Base-by-base conservation (phyloP, 1,284 basidiomycete genomes). In the Taiwanofungus camphoratus region DNA sequence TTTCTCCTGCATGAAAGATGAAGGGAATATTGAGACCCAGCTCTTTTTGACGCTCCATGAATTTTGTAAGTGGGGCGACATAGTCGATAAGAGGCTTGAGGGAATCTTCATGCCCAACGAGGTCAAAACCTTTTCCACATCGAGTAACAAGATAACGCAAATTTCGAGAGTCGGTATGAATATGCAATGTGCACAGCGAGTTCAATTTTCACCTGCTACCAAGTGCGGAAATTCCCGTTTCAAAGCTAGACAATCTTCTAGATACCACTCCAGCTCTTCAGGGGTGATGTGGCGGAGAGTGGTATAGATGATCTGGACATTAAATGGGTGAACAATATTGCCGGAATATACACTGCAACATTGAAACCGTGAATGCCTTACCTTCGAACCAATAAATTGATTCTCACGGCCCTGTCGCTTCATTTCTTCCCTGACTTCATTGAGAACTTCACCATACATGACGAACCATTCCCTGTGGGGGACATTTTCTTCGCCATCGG, bases 1-100 rank as follows among this genome's bases (percentile, higher is more conserved):
- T 89, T 62, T 89, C 85, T 24, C 86, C 87, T 0, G 83, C 87
- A 54, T 90, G 88, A 51, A 90, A 79, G 36, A 90, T 74, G 59
- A 87, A 87, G 1, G 88, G 87, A 21, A 90, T 77, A 21, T 81
- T 73, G 2, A 90, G 51, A 0, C 75, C 73, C 36, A 75, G 66
- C 45, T 79, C 75, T 40, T 73, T 68, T 49, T 77, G 74, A 26
- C 74, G 71, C 40, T 73, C 62, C 31, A 71, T 66, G 65, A 89
- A 89, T 22, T 66, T 66, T 5, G 84, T 63, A 13, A 91, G 67
- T 12, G 75, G 71, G 24, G 77, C 73, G 20, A 80, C 58, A 58
- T 89, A 90, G 52, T 82, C 68, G 8, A 70, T 74, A 22, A 89
- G 69, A 13, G 87, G 81, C 18, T 68, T 67, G 12, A 79, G 56